A percentile compares a stretch with the other conserved stretches of the same genome.
phyloP scores from a whole-genome alignment of 2,329 filamentous ascomycete genomes.

The Neofusicoccum parvum region DNA sequence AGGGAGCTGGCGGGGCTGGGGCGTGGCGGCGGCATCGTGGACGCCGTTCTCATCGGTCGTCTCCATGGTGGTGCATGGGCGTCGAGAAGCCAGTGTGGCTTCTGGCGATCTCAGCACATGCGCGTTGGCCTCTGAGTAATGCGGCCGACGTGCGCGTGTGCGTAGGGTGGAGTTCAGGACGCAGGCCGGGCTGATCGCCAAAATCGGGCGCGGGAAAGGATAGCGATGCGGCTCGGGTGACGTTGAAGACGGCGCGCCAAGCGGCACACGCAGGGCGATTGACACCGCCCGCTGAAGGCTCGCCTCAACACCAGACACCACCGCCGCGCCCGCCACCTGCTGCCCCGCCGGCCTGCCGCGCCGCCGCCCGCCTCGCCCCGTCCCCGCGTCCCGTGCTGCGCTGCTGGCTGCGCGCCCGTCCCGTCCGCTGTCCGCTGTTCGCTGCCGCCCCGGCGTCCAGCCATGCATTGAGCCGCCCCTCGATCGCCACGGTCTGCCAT shows the following conservation, averaged over 20 bases:
- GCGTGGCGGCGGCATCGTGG: constrained; percentile 31
- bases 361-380: no score
- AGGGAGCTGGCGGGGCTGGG: constrained; percentile 61
- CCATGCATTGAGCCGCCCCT: constrained; percentile 19
- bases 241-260: constrained; percentile 18
- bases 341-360: background rate
- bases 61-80: constrained; percentile 28
- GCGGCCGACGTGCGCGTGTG: background rate
- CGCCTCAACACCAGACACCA: background rate
- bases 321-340: background rate
- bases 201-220: background rate
- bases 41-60: constrained; percentile 38
- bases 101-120: constrained; percentile 19
- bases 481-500: constrained; percentile 12
- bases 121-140: constrained; percentile 13
- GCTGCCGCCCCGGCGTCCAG: background rate
- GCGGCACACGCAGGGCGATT: background rate
- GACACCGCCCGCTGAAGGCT: background rate
- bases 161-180: background rate
- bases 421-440: background rate
- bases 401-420: background rate
- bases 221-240: constrained; percentile 21
- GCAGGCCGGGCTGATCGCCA: constrained; percentile 12
- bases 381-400: background rate
- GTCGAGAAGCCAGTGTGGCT: constrained; percentile 18